Evolutionary conservation across 2,329 filamentous ascomycete genomes (phyloP).

Genomic region (Fusarium brachygibbosum): DNA sequence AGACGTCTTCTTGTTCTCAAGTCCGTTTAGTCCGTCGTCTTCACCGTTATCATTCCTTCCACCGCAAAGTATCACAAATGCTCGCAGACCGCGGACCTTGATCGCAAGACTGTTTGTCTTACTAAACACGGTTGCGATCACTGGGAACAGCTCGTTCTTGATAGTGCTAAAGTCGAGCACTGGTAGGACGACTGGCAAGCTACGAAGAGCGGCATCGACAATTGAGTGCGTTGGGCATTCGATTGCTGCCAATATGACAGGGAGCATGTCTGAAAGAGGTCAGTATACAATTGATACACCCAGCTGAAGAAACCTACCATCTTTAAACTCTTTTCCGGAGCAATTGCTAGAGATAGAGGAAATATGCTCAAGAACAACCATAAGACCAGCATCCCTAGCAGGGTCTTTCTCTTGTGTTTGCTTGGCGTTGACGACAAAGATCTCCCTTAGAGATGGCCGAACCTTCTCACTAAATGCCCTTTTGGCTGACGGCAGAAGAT

Average conservation of each 20-base stretch:
- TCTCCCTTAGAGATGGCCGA: conserved; percentile 85
- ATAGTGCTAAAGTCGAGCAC: conserved; percentile 96
- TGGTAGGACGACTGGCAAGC: conserved; percentile 83
- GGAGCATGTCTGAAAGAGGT: conserved; percentile 77
- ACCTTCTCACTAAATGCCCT: conserved; percentile 87
- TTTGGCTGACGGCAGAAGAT: conserved; percentile 80
- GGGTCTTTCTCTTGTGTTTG: conserved; percentile 79
- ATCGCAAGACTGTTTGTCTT: conserved; percentile 94
- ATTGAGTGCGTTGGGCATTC: conserved; percentile 91
- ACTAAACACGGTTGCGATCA: conserved; percentile 90
- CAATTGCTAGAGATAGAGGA: conserved; percentile 82
- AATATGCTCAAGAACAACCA: conserved; percentile 91
- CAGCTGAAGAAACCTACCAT: conserved; percentile 68
- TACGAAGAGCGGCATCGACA: conserved; percentile 86
- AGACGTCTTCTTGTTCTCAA: conserved; percentile 73
- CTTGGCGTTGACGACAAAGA: conserved; percentile 76
- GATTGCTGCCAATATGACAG: conserved; percentile 84
- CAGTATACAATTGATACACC: background rate
- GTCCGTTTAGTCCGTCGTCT: conserved; percentile 81
- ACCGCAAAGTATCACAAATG: conserved; percentile 90
- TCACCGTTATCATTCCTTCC: conserved; percentile 68
- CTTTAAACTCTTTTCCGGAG: conserved; percentile 93
- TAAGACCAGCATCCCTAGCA: conserved; percentile 87
- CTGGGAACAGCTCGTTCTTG: conserved; percentile 95
- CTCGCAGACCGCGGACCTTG: conserved; percentile 91